phyloP scores from a whole-genome alignment of 2,329 filamentous ascomycete species.

The Thermothelomyces thermophilus region DNA sequence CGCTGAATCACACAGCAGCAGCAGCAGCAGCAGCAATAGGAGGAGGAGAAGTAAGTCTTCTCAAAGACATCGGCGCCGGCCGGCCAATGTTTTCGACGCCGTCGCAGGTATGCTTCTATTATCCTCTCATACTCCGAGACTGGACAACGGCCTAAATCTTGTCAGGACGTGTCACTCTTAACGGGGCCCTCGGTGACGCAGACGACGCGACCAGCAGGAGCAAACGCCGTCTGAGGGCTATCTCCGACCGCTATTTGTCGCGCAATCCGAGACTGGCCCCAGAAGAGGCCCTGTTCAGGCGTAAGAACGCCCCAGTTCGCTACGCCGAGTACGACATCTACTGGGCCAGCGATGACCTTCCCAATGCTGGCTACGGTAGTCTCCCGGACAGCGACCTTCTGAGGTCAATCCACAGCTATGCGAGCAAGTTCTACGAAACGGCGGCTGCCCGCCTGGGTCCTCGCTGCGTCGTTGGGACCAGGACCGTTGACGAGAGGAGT shows the following conservation, averaged over 20 bases:
- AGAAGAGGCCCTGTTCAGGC: conserved; percentile 65
- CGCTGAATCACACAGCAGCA: not conserved
- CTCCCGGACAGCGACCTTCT: conserved; percentile 65
- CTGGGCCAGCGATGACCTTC: conserved; percentile 55
- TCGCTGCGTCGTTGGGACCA: conserved; percentile 19
- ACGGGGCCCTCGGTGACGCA: conserved; percentile 25
- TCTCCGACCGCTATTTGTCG: conserved; percentile 23
- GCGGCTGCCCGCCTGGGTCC: conserved; percentile 23
- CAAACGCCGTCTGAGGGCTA: conserved; percentile 5
- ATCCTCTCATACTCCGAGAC: not conserved
- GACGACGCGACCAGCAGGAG: conserved; percentile 5
- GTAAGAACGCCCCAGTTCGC: conserved; percentile 55
- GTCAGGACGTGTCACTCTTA: conserved; percentile 33
- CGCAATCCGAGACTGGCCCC: conserved; percentile 46
- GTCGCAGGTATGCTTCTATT: conserved; percentile 52
- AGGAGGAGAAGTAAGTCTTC: too few species aligned
- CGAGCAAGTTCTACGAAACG: conserved; percentile 57
- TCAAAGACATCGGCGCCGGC: conserved; percentile 15
- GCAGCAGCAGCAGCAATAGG: too few species aligned
- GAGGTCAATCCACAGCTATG: conserved; percentile 61
- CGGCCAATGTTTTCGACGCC: conserved; percentile 62
- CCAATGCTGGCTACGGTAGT: conserved; percentile 37
- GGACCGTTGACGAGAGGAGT: conserved; percentile 47
- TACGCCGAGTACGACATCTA: conserved; percentile 69
- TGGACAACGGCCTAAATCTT: not conserved